These are phyloP conservation scores for Hypericum perforatum DNA, from an alignment of 345 rosid genomes.

Conservation along the genomic window DNA sequence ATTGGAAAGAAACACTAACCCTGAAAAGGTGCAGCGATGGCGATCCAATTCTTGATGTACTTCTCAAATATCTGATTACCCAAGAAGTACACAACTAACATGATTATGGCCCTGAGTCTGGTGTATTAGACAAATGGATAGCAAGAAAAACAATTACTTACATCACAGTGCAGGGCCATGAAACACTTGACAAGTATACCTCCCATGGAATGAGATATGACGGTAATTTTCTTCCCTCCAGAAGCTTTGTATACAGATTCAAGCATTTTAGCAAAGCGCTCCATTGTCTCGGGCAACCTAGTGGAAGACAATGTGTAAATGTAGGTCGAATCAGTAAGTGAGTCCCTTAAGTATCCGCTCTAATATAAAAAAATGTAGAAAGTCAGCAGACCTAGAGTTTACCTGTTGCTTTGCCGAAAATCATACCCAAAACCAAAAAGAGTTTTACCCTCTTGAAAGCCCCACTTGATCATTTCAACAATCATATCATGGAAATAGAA, in stretches of 20 bases:
- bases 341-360: too few species aligned
- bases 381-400: not conserved
- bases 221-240: conserved; percentile 80
- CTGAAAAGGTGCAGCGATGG: conserved; percentile 87
- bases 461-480: conserved; percentile 85
- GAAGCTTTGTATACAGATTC: conserved; percentile 63
- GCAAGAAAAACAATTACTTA: conserved; percentile 16
- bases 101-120: too few species aligned
- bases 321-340: too few species aligned
- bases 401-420: conserved; percentile 98
- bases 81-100: not conserved
- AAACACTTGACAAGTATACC: conserved; percentile 91
- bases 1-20: conserved; percentile 32
- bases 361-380: too few species aligned
- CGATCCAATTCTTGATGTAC: conserved; percentile 90
- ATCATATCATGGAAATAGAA: conserved; percentile 95
- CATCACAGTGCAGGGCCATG: conserved; percentile 72
- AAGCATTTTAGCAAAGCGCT: conserved; percentile 51
- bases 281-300: conserved; percentile 70
- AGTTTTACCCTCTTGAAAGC: conserved; percentile 87
- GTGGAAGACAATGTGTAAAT: too few species aligned
- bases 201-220: conserved; percentile 95
- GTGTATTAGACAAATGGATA: not conserved
- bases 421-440: conserved; percentile 96
- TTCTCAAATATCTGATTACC: conserved; percentile 61